These are phyloP conservation scores for Neonectria ditissima DNA, from an alignment of 2,329 filamentous ascomycete genomes.

Conservation along the genomic window DNA sequence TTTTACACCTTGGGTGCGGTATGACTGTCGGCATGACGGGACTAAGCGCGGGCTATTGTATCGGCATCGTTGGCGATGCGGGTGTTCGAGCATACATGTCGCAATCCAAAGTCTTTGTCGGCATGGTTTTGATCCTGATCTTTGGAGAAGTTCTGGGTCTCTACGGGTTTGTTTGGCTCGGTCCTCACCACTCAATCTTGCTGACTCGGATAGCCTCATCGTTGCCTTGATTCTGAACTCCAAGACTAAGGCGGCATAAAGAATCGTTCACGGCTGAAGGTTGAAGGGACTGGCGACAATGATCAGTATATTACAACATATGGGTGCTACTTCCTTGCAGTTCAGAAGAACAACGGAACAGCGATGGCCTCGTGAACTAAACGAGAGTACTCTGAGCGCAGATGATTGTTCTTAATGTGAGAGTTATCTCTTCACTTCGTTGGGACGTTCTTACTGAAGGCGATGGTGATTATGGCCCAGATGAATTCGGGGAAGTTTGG, in stretches of 20 bases:
- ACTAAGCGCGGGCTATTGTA: conserved; percentile 94
- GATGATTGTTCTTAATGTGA: too few species aligned
- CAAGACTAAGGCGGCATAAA: conserved; percentile 79
- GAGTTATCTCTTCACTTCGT: too few species aligned
- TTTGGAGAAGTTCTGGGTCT: conserved; percentile 98
- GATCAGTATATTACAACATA: too few species aligned
- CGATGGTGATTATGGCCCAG: too few species aligned
- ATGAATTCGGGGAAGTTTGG: too few species aligned
- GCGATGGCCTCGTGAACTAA: too few species aligned
- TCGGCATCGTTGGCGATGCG: conserved; percentile 94
- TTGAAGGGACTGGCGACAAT: too few species aligned
- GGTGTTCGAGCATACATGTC: conserved; percentile 96
- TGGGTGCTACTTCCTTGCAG: too few species aligned
- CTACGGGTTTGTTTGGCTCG: conserved; percentile 78
- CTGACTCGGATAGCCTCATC: conserved; percentile 74
- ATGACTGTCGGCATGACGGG: conserved; percentile 92
- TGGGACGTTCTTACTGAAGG: too few species aligned
- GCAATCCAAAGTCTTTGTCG: conserved; percentile 95
- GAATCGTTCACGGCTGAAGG: too few species aligned
- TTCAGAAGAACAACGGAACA: conserved; percentile 46
- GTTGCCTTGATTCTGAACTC: conserved; percentile 94
- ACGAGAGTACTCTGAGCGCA: too few species aligned
- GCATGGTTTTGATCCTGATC: conserved; percentile 98
- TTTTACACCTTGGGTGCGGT: conserved; percentile 93
- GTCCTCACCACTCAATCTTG: background rate